phyloP scores from a whole-genome alignment of 345 rosid genomes.

The Corymbia maculata region DNA sequence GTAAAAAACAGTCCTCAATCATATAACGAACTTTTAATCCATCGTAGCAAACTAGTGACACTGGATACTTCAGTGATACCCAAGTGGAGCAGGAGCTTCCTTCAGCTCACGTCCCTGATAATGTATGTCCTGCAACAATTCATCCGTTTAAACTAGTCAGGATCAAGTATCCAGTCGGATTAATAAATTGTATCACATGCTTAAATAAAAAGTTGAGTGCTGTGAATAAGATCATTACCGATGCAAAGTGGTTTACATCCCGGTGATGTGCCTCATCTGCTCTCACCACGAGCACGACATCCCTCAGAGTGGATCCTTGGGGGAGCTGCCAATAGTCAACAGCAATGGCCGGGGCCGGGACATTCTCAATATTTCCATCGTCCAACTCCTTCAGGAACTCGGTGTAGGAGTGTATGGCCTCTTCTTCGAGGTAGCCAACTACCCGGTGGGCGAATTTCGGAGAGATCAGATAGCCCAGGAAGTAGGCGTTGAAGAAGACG shows the following conservation, averaged over 20 bases:
- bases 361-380: conserved; percentile 63
- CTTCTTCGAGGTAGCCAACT: conserved; percentile 82
- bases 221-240: conserved; percentile 16
- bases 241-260: conserved; percentile 80
- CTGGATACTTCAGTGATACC: conserved; percentile 29
- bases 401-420: conserved; percentile 74
- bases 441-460: conserved; percentile 77
- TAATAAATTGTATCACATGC: not conserved
- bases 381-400: conserved; percentile 80
- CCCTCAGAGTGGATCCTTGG: conserved; percentile 44
- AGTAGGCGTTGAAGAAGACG: conserved; percentile 71
- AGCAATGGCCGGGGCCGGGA: conserved; percentile 77
- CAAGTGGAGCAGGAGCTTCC: conserved; percentile 69
- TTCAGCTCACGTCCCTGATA: conserved; percentile 54
- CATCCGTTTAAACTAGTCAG: not conserved
- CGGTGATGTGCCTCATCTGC: conserved; percentile 87
- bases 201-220: not conserved
- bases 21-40: not conserved
- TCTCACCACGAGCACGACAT: conserved; percentile 57
- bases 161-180: not conserved
- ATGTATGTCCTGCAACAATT: conserved; percentile 45
- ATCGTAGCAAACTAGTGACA: not conserved
- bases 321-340: conserved; percentile 75
- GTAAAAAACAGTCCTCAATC: not conserved
- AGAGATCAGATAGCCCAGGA: conserved; percentile 55